Evolutionary conservation across 2,329 filamentous ascomycete genomes (phyloP), one percentile per base, ranked within the genome.

Genomic region (Cladosporium velox): DNA sequence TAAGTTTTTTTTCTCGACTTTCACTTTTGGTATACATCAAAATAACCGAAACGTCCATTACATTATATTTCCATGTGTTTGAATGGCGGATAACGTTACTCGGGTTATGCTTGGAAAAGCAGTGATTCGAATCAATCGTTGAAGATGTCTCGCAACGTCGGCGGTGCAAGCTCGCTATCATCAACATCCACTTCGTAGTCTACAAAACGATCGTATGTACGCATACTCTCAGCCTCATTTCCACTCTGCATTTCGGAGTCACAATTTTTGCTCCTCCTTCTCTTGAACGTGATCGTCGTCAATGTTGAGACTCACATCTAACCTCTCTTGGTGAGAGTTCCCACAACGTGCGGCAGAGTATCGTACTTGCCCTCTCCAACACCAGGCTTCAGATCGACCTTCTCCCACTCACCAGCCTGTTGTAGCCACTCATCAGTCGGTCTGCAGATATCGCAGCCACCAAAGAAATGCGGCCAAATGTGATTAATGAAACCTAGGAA

Each of bases 341-440:
- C 77, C 47, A 73, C 67, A 15, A 74, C 69, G 65, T 78, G 77
- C 32, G 77, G 77, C 32, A 78, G 65, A 0, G 73, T 76, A 57
- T 77, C 75, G 59, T 75, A 78, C 38, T 67, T 71, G 18, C 75
- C 75, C 55, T 78, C 76, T 18, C 71, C 75, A 6, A 65, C 70
- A 10, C 69, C 71, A 26, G 75, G 68, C 32, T 66, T 67, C 32
- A 78, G 67, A 15, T 76, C 70, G 55, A 78, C 74, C 30, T 74
- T 66, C 14, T 76, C 70, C 77, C 77, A 78, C 14, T 74, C 70
- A 4, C 76, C 77, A 51, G 75, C 74, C 21, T 69, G 65, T 30
- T 75, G 66, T 5, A 78, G 64, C 75, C 75, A 78, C 64, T 77
- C 72, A 52, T 78, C 77, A 1, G 76, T 77, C 2, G 76, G 76